Base-by-base conservation (phyloP, 2,329 filamentous ascomycete species). In the Penicillium palitans region DNA sequence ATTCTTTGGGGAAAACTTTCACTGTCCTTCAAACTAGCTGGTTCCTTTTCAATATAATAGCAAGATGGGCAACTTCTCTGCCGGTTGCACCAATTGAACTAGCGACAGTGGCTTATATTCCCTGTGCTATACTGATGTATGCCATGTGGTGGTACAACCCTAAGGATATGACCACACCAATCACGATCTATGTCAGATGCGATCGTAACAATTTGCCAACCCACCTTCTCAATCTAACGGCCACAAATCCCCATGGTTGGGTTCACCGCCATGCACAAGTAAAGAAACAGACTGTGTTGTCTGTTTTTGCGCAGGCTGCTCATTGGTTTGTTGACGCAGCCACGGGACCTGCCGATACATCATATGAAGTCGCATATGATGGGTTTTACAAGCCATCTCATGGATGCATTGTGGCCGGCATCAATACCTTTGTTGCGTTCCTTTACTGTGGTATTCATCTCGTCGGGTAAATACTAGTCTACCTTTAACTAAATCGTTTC, bases 21-120 rank as follows among this genome's bases (percentile, higher is more conserved):
- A 60, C 56, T 24, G 19, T 65, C 9, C 47, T 62, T 7, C 63
- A 65, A 48, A 59, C 54, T 39, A 13, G 35, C n/a, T 65, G 61
- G 59, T 27, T 60, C 1, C 33, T 42, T 12, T 29, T 44, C 27
- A 58, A 62, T 9, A 46, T 57, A 21, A 35, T 65, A 29, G 47
- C 61, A 27, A 52, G 63, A 57, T 33, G 40, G 33, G 61, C 45
- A 21, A 29, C 12, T 15, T 35, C 13, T 35, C 33, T 35, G 33
- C 33, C 33, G 10, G 33, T 35, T 35, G 6, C 33, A 35, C 33
- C 33, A 35, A 35, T 35, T 13, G 33, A 35, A 17, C 13, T 35
- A 7, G 33, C 13, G 6, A 35, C 33, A 35, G 33, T 35, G 2
- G 33, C 33, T 17, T 35, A 35, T 35, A 17, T 35, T 7, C 13